Conservation (phyloP, 176 grass and related monocot genomes). For the Sorghum bicolor region DNA sequence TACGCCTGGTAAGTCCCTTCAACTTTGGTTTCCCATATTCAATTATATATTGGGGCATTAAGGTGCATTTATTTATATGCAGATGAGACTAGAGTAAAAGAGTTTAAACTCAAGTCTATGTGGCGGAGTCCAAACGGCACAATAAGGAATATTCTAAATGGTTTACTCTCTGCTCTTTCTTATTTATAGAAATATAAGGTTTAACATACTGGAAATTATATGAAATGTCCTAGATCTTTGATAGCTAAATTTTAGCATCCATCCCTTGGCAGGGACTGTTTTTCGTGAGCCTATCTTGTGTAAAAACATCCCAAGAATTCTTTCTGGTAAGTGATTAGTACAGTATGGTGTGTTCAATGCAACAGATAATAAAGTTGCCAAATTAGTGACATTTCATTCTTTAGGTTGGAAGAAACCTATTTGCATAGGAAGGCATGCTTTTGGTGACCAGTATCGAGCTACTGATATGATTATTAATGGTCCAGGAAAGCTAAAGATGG, state of each 20-base stretch:
- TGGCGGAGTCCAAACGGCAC: slow-evolving; percentile 69
- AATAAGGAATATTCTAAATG: slow-evolving; percentile 61
- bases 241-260: neutral
- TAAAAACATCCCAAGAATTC: slow-evolving; percentile 66
- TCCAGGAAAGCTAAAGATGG: slow-evolving; percentile 93
- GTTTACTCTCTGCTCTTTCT: slow-evolving; percentile 26
- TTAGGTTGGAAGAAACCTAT: slow-evolving; percentile 96
- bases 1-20: slow-evolving; percentile 68
- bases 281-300: slow-evolving; percentile 97
- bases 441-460: slow-evolving; percentile 97
- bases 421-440: slow-evolving; percentile 97
- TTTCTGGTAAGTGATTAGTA: slow-evolving; percentile 63
- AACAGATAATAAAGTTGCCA: neutral
- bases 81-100: slow-evolving; percentile 65
- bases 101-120: slow-evolving; percentile 65
- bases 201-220: neutral
- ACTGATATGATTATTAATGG: slow-evolving; percentile 80
- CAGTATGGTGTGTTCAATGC: neutral
- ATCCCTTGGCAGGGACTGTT: slow-evolving; percentile 68
- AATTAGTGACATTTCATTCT: neutral
- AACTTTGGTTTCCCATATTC: neutral
- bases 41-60: slow-evolving; percentile 11
- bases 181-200: neutral
- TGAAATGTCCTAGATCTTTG: neutral
- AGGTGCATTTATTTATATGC: slow-evolving; percentile 20